Evolutionary conservation across 1,139 yeast genomes (phyloP).

Genomic region (Geotrichum phurueaensis): DNA sequence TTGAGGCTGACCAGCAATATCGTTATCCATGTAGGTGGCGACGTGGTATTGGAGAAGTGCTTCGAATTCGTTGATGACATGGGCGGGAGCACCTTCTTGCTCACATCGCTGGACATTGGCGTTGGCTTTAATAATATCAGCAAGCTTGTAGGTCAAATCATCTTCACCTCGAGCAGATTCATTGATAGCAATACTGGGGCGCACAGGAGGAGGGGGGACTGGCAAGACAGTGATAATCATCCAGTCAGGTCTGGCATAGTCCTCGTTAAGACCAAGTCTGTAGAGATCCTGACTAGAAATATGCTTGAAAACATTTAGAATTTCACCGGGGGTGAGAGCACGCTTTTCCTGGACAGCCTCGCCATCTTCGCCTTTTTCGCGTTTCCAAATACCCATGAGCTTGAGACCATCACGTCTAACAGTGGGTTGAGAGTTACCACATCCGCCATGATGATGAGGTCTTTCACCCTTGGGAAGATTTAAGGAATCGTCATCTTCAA

Average conservation of each 20-base stretch:
- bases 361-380: constrained; percentile 70
- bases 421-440: constrained; percentile 96
- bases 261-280: constrained; percentile 84
- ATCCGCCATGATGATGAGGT: constrained; percentile 76
- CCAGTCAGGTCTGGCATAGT: constrained; percentile 99
- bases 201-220: constrained; percentile 99
- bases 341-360: constrained; percentile 91
- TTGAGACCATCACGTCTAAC: constrained; percentile 94
- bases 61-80: constrained; percentile 94
- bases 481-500: constrained; percentile 44
- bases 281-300: constrained; percentile 78
- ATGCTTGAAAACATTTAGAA: constrained; percentile 85
- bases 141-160: constrained; percentile 95
- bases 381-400: constrained; percentile 96
- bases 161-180: constrained; percentile 99
- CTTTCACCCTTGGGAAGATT: constrained; percentile 39
- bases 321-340: constrained; percentile 79
- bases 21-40: constrained; percentile 99
- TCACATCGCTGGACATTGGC: constrained; percentile 93
- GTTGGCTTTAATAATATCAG: constrained; percentile 94
- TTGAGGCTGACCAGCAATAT: constrained; percentile 99
- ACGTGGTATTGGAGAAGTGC: constrained; percentile 93
- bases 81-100: constrained; percentile 98
- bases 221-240: constrained; percentile 93
- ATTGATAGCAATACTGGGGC: constrained; percentile 96